Evolutionary conservation across 2,329 filamentous ascomycete species (phyloP).

Genomic region (Claviceps maximensis): DNA sequence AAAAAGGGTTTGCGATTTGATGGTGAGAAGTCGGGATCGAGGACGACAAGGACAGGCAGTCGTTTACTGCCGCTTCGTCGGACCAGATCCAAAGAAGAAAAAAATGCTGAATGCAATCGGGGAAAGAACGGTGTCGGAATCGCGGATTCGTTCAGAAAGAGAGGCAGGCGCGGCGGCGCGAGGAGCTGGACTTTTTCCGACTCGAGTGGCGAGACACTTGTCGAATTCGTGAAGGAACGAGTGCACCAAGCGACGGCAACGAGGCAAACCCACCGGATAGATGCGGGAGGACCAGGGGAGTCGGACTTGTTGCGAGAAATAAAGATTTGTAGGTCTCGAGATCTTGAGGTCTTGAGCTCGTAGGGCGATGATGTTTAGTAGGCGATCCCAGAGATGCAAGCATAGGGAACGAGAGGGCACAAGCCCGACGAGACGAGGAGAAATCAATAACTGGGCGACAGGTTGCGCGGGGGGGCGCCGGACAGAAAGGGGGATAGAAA

Average conservation of each 20-base stretch:
- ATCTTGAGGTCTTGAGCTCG: not conserved
- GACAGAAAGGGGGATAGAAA: constrained; percentile 1
- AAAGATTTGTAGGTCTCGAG: not conserved
- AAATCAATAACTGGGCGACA: constrained; percentile 1
- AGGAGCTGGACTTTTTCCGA: not conserved
- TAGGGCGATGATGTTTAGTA: not conserved
- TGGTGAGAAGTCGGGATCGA: not conserved
- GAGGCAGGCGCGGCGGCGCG: constrained; percentile 3
- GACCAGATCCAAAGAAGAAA: not conserved
- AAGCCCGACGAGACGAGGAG: constrained; percentile 1
- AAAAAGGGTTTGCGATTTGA: not conserved
- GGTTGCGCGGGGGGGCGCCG: not conserved
- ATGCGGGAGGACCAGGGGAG: not conserved
- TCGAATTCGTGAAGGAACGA: not conserved
- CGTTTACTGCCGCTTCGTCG: not conserved
- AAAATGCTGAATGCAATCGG: not conserved
- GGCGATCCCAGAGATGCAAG: not conserved
- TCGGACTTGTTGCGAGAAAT: not conserved
- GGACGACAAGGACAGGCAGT: not conserved
- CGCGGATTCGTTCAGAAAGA: not conserved
- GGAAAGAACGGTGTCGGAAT: constrained; percentile 5
- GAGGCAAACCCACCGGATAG: not conserved
- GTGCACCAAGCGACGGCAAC: not conserved
- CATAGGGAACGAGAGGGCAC: not conserved
- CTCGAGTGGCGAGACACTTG: not conserved